Base-by-base conservation (phyloP, 2,329 filamentous ascomycete genomes). In the Colletotrichum higginsianum region DNA sequence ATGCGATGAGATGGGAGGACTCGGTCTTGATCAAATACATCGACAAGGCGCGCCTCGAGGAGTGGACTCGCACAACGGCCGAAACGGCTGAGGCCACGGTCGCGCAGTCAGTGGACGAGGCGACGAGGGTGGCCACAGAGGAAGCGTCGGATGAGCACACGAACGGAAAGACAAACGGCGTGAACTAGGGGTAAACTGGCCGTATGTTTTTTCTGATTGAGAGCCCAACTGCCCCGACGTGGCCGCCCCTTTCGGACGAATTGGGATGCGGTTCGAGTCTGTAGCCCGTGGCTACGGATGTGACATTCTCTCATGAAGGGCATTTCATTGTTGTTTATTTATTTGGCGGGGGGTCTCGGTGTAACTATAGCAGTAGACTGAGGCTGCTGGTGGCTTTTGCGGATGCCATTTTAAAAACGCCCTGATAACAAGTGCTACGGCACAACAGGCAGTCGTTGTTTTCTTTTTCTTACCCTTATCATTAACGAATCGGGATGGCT, bases 1-100 rank as follows among this genome's bases (percentile, higher is more conserved):
- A 91, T 35, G 93, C 94, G 69, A 92, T 96, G 83, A 85, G 89
- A 68, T 86, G 87, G 68, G 95, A 98, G 81, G 93, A 96, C 77
- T 86, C 88, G 72, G 79, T 88, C 13, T 85, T 98, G 49, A 83
- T 86, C 62, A 86, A 87, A 61, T 90, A 90, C 78, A 85, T 96
- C 23, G 88, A 92, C 67, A 91, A 91, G 79, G 87, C 90, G 70
- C 87, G 91, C 47, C 86, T 98, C 13, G 89, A 90, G 8, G 87
- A 92, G 67, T 97, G 95, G 93, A 80, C 84, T 21, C 79, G 75
- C 12, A 80, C 80, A 15, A 80, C 82, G 8, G 79, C 82, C 26
- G 80, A 84, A 40, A 78, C 79, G 35, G 84, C 83, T 21, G 79
- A 82, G 55, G 71, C 75, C 11, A 77, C 82, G 69, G 75, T 83